Evolutionary conservation across 306 rosid genomes (phyloP).

Genomic region (Cyamopsis tetragonoloba): DNA sequence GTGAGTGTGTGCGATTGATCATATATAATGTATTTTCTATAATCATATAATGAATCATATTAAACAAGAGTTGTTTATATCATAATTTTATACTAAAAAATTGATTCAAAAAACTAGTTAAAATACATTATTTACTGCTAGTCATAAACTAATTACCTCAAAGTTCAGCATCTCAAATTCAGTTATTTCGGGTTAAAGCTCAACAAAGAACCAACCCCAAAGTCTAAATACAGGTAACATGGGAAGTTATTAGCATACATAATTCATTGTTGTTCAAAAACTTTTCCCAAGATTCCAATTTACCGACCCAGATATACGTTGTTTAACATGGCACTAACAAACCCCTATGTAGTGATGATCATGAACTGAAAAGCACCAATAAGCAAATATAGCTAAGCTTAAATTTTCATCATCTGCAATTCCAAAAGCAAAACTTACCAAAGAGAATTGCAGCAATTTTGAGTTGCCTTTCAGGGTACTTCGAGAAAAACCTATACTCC

Average conservation of each 20-base stretch:
- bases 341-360: not conserved
- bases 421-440: constrained; percentile 54
- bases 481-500: constrained; percentile 90
- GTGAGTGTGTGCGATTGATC: no score
- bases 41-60: not conserved
- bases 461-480: constrained; percentile 96
- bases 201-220: not conserved
- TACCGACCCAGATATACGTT: not conserved
- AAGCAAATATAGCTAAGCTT: not conserved
- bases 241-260: not conserved
- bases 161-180: not conserved
- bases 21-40: not conserved
- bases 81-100: not conserved
- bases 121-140: not conserved
- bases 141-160: not conserved
- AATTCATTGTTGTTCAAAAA: not conserved
- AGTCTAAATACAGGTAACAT: not conserved
- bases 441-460: constrained; percentile 89
- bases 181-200: not conserved
- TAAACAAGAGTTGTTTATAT: not conserved
- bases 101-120: not conserved
- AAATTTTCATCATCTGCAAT: constrained; percentile 20
- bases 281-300: not conserved
- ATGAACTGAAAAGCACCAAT: not conserved
- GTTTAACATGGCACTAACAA: not conserved